Evolutionary conservation across 306 rosid species (phyloP), one percentile per base, ranked within the genome.

Genomic region (Aeschynomene evenia): DNA sequence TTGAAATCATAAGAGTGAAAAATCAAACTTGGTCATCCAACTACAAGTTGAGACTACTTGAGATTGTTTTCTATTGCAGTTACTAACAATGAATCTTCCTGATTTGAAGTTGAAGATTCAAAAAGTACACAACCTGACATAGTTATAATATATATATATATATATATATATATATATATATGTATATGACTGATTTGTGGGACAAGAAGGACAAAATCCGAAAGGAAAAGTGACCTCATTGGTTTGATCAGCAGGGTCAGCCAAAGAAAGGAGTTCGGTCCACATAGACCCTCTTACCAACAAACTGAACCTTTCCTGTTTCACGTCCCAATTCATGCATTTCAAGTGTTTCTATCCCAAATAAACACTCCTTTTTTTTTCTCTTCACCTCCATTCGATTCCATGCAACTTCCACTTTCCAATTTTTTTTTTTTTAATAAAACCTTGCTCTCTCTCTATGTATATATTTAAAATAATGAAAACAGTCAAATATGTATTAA

Each of bases 61-160:
- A 22, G 2, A 13, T 14, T 46, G 26, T 26, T 40, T 6, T 0
- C 36, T 39, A 4, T 54, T 9, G 64, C 19, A 39, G 28, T 57
- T 70, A 42, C 62, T 5, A n/a, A n/a, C n/a, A n/a, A 26, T 21
- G 84, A 70, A 80, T 80, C 61, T 80, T 70, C 39, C 0, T 63
- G 80, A 74, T 68, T 80, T 48, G 77, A 75, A 64, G 23, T 46
- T 15, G 0, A 64, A 70, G 71, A 73, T 74, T 74, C 73, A 56
- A 26, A 69, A 68, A 69, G 68, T 3, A 34, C 51, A 8, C 52
- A 12, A 66, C n/a, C 20, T n/a, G n/a, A n/a, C n/a, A n/a, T n/a
- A n/a, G n/a, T n/a, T n/a, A n/a, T n/a, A n/a, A n/a, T n/a, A n/a
- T n/a, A n/a, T n/a, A n/a, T n/a, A n/a, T n/a, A n/a, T n/a, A n/a